Evolutionary conservation across 1,139 yeast species (phyloP), one percentile per base, ranked within the genome.

Genomic region (Hyphopichia buzzinii): DNA sequence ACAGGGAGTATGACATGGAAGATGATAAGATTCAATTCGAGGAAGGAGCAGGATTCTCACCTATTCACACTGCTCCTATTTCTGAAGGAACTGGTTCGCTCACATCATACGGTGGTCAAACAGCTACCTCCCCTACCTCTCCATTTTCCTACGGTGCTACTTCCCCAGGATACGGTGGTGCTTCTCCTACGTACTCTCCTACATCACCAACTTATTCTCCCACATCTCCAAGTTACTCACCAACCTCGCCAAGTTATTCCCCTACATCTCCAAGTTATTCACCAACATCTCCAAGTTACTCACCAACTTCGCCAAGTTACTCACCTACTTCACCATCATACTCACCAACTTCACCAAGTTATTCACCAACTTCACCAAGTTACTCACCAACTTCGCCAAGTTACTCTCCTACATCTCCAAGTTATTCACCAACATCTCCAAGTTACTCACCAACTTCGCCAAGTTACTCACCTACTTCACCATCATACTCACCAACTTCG

Each of bases 1-100:
- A 92, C 64, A 90, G 88, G 53, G 79, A 75, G 40, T 77, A 83
- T 45, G 85, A 88, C 33, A 87, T 92, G 57, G 77, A 84, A 52
- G 90, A 84, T 54, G 82, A 84, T 38, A 79, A 80, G 51, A 75
- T 81, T 52, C 87, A 83, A 49, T 77, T 78, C 50, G 94, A 84
- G 54, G 89, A 83, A 49, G 89, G 86, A 47, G 87, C 88, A 37
- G 89, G 89, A 47, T 94, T 94, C 72, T 92, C 98, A 32, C 98
- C 98, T 39, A 74, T 90, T 57, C 95, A 84, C 40, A 88, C 90
- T 37, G 84, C 96, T 15, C 94, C 95, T 48, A 77, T 81, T 38
- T 74, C 81, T 25, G 95, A 86, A 50, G 86, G 80, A 34, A 69
- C 81, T 34, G 98, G 98, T 46, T 96, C 97, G 3, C 84, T 90